phyloP scores from a whole-genome alignment of 441 rosid species.

The Brassica hybrid region DNA sequence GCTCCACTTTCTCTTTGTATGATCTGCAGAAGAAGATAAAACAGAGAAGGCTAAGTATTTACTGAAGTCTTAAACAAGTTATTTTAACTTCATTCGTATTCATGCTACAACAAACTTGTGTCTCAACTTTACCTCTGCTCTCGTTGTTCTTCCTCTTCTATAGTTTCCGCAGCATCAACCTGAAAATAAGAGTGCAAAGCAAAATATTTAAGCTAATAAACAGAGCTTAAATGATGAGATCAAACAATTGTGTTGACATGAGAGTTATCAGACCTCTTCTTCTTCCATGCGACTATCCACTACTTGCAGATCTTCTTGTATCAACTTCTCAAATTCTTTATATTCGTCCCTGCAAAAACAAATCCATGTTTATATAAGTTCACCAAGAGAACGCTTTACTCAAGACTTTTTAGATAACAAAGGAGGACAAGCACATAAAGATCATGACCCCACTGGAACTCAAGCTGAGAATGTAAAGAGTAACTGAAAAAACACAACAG shows the following conservation, averaged over 20 bases:
- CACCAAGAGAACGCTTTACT: neutral
- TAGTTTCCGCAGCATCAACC: conserved; percentile 96
- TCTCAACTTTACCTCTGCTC: conserved; percentile 72
- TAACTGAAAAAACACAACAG: conserved; percentile 6
- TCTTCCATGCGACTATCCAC: conserved; percentile 94
- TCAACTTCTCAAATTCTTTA: conserved; percentile 93
- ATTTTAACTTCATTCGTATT: conserved; percentile 10
- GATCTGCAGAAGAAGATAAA: conserved; percentile 47
- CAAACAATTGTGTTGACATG: neutral
- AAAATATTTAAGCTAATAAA: neutral
- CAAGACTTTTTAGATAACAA: neutral
- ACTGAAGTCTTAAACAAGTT: conserved; percentile 1
- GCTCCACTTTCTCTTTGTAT: conserved; percentile 71
- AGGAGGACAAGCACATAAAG: conserved; percentile 5
- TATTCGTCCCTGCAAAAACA: conserved; percentile 73
- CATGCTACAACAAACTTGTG: neutral
- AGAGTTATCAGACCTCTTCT: conserved; percentile 71
- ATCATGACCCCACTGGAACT: conserved; percentile 7
- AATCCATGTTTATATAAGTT: conserved; percentile 10
- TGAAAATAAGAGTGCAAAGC: conserved; percentile 38
- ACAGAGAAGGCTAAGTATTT: neutral
- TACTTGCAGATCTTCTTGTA: conserved; percentile 85
- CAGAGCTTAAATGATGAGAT: neutral
- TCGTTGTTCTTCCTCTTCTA: conserved; percentile 82
- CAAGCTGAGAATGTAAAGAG: neutral